phyloP scores from a whole-genome alignment of 108 stramenopile species.

The Cyclotella cryptica region DNA sequence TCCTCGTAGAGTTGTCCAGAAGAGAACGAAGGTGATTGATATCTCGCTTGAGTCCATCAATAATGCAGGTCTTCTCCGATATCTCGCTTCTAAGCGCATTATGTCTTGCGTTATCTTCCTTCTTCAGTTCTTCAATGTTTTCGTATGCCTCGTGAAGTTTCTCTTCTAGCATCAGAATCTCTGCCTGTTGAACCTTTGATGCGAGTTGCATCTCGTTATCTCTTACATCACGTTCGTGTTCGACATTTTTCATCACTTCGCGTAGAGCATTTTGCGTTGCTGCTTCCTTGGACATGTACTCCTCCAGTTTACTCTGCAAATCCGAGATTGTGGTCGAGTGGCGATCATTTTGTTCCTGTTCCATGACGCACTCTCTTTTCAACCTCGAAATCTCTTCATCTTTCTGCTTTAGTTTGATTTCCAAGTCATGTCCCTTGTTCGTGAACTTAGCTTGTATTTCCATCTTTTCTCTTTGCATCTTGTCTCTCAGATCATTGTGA shows the following conservation, averaged over 20 bases:
- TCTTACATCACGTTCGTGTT: constrained; percentile 11
- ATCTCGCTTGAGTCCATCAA: constrained; percentile 23
- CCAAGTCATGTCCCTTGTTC: background rate
- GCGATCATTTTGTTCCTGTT: constrained; percentile 2
- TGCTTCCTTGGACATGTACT: background rate
- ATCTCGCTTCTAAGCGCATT: constrained; percentile 10
- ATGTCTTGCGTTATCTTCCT: background rate
- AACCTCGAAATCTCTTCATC: constrained; percentile 8
- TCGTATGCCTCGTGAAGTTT: constrained; percentile 4
- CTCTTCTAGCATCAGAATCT: constrained; percentile 5
- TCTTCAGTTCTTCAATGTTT: background rate
- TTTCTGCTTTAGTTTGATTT: background rate
- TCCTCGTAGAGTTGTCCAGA: constrained; percentile 14
- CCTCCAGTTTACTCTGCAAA: background rate
- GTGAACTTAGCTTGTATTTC: background rate
- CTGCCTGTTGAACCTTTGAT: constrained; percentile 3
- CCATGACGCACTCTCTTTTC: constrained; percentile 5
- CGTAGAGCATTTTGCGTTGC: constrained; percentile 3
- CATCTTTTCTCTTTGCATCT: constrained; percentile 9
- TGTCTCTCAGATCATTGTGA: background rate
- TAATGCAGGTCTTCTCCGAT: constrained; percentile 18
- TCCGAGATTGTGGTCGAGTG: constrained; percentile 6
- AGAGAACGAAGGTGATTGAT: constrained; percentile 23
- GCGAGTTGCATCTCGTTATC: constrained; percentile 7
- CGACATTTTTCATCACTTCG: constrained; percentile 23